Evolutionary conservation across 2,329 filamentous ascomycete species (phyloP), one percentile per base, ranked within the genome.

Genomic region (Aspergillus spinulosporus): DNA sequence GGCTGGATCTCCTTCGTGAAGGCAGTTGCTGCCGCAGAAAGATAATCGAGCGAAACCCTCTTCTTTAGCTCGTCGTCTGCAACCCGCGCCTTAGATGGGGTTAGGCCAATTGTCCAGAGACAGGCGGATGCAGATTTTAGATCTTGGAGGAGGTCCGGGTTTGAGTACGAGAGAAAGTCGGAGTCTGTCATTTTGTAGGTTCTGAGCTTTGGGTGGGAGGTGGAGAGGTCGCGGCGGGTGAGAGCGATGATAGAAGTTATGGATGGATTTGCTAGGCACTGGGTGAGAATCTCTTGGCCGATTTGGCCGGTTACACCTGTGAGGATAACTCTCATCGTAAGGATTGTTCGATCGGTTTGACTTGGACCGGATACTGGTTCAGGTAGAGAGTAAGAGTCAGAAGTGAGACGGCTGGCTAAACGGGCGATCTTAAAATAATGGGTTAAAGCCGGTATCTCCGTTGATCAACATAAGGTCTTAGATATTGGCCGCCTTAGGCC

Each of bases 141-240:
- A 12, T 73, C 67, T 5, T 68, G 57, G 11, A 80, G 59, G 26
- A 80, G 64, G 7, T 34, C 11, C 8, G 77, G 69, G 1, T 74
- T 70, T 1, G 82, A 76, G 62, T 82, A 85, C 1, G 69, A 64
- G 5, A 76, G 73, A 67, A 86, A 86, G 65, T 86, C 81, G 5
- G 79, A 71, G 60, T 82, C 75, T 57, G 82, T 68, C 42, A 83
- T 68, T 12, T 29, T 34, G 29, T 54, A 21, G 7, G 80, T 75
- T 28, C 80, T 76, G 8, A 80, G 67, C 65, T 85, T 84, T 11
- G 76, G 66, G 53, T 79, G 68, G 36, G 72, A 70, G 39, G 45
- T 45, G 45, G 75, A 67, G 11, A 81, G 64, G 14, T 77, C 73
- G 26, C 76, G 78, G 55, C 52, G 45, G n/a, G 45, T 36, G 14